These are phyloP conservation scores for Huntiella savannae DNA, from an alignment of 2,329 filamentous ascomycete species.

Conservation along the genomic window DNA sequence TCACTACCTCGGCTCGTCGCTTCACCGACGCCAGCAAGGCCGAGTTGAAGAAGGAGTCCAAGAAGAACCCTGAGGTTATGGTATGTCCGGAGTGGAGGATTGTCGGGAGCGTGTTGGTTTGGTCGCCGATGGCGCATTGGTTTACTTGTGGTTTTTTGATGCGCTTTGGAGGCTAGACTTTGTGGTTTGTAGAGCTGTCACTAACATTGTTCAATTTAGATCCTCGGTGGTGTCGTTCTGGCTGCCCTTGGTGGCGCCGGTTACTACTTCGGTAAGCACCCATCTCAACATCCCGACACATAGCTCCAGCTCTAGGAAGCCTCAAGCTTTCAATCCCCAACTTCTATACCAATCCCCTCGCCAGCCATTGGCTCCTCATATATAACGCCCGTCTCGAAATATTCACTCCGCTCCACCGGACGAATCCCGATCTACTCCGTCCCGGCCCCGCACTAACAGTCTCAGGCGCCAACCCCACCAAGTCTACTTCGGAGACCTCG, in stretches of 20 bases:
- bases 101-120: too few species aligned
- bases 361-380: too few species aligned
- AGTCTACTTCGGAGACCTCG: constrained; percentile 58
- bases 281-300: too few species aligned
- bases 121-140: too few species aligned
- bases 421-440: neutral
- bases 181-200: neutral
- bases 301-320: too few species aligned
- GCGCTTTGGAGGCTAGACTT: too few species aligned
- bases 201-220: constrained; percentile 29
- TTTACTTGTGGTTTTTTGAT: too few species aligned
- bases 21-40: constrained; percentile 25
- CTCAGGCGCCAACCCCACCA: constrained; percentile 65
- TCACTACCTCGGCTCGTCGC: constrained; percentile 34
- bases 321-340: neutral
- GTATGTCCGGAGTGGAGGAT: constrained; percentile 11
- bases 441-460: neutral
- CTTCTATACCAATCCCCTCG: neutral
- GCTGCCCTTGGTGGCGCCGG: constrained; percentile 74
- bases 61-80: constrained; percentile 31
- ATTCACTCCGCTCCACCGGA: too few species aligned
- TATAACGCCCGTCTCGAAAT: too few species aligned
- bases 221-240: constrained; percentile 81
- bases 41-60: constrained; percentile 37
- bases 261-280: constrained; percentile 58